Conservation (phyloP, 2,329 filamentous ascomycete genomes). For the Neodidymelliopsis sp. region DNA sequence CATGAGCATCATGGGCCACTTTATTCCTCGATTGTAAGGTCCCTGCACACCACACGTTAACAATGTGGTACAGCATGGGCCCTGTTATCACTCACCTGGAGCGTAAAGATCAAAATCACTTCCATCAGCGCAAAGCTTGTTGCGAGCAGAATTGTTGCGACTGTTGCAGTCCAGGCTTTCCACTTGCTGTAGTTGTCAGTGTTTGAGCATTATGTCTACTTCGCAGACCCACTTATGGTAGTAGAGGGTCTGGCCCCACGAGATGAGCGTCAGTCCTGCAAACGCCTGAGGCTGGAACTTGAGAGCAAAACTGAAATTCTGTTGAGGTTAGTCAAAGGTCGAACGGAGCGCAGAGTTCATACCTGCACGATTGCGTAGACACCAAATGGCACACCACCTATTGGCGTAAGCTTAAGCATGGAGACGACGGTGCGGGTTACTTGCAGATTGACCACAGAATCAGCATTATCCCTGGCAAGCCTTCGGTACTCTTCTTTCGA, state of each 20-base stretch:
- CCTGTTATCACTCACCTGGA: slow-evolving; percentile 55
- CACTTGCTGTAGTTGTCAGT: slow-evolving; percentile 51
- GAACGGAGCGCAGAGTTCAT: neutral
- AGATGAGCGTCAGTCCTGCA: slow-evolving; percentile 57
- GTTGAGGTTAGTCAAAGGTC: slow-evolving; percentile 2
- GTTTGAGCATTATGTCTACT: neutral
- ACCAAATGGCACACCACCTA: slow-evolving; percentile 57
- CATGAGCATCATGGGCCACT: slow-evolving; percentile 63
- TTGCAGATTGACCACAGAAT: slow-evolving; percentile 68
- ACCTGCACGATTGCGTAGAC: slow-evolving; percentile 61
- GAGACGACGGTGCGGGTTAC: neutral
- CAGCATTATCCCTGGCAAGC: slow-evolving; percentile 67
- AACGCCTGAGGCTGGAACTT: slow-evolving; percentile 65
- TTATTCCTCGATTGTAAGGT: slow-evolving; percentile 61
- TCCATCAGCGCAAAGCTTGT: slow-evolving; percentile 62
- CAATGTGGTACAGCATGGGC: too few species aligned
- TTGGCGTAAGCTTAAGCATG: slow-evolving; percentile 10
- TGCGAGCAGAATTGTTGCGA: slow-evolving; percentile 52
- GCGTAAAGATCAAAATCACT: slow-evolving; percentile 63
- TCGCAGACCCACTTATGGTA: slow-evolving; percentile 55
- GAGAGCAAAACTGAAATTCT: slow-evolving; percentile 64
- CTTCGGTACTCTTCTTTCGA: slow-evolving; percentile 67
- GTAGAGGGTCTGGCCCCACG: slow-evolving; percentile 61
- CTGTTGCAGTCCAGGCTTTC: slow-evolving; percentile 56
- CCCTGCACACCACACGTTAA: slow-evolving; percentile 48